Evolutionary conservation across 1,139 yeast species (phyloP).

Genomic region (Protomyces lactucae-debilis): DNA sequence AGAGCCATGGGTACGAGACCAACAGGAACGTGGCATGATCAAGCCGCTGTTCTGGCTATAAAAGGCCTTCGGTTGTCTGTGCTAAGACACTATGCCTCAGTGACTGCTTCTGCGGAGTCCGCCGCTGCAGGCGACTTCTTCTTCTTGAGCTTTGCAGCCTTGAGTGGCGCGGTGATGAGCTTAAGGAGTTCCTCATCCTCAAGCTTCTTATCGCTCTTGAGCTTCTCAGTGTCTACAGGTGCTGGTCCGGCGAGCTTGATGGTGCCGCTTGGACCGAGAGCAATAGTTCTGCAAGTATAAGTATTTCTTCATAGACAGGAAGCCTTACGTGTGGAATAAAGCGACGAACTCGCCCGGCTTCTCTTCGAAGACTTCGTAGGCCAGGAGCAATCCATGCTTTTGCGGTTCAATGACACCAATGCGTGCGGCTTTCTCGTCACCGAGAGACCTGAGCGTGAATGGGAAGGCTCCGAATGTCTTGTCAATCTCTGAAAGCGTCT

Average conservation of each 20-base stretch:
- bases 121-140: slow-evolving; percentile 39
- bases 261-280: slow-evolving; percentile 67
- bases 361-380: slow-evolving; percentile 66
- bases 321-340: slow-evolving; percentile 54
- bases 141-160: slow-evolving; percentile 52
- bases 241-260: slow-evolving; percentile 60
- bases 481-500: slow-evolving; percentile 61
- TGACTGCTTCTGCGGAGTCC: too few species aligned
- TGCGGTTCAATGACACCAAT: slow-evolving; percentile 72
- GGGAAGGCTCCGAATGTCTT: slow-evolving; percentile 69
- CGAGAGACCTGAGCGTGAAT: slow-evolving; percentile 60
- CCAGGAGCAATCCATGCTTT: slow-evolving; percentile 62
- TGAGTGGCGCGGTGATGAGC: slow-evolving; percentile 55
- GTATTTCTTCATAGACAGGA: not conserved
- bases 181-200: slow-evolving; percentile 51
- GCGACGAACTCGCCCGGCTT: slow-evolving; percentile 60
- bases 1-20: too few species aligned
- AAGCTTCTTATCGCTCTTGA: slow-evolving; percentile 57
- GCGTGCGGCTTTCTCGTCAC: slow-evolving; percentile 66
- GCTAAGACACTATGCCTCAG: too few species aligned
- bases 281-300: slow-evolving; percentile 48
- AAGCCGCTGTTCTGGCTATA: too few species aligned
- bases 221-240: slow-evolving; percentile 47
- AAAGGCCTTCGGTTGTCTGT: too few species aligned
- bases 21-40: too few species aligned